Evolutionary conservation across 345 rosid species (phyloP), one percentile per base, ranked within the genome.

Genomic region (Gossypioides kirkii): DNA sequence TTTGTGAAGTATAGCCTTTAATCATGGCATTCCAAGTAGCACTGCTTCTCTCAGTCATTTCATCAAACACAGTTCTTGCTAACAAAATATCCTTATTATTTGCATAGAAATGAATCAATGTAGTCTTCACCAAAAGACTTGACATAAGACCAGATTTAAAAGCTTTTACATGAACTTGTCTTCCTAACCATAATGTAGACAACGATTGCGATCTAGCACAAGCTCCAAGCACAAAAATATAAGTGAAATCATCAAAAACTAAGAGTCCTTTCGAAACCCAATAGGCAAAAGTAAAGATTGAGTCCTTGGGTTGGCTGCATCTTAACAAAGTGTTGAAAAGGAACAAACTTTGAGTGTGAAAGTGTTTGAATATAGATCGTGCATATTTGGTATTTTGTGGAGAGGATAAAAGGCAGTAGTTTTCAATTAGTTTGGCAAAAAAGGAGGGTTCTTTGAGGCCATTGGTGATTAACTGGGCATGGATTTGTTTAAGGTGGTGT

Each of bases 21-120:
- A 88, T 82, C 89, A 88, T 84, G 1, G 91, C 88, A 64, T 86
- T 86, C 92, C 92, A 87, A 4, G 92, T 82, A 56, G 78, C 85
- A 36, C 73, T 78, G 53, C 81, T 87, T 82, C 83, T 84, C 53
- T 72, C 36, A 6, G 86, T 18, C 90, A 87, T 90, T 88, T 88
- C 87, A 66, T 90, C 91, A 63, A 87, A 90, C 90, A 87, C 79
- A 11, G 70, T 85, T 47, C 85, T 58, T 1, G 85, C 90, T 0
- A 86, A 80, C 12, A 43, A 26, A 54, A 85, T 43, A 78, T 86
- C 85, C 45, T 72, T 73, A 23, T 83, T 87, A 70, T 77, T 79
- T 12, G 79, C 80, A 32, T 90, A 90, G 73, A 83, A 86, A 79
- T 86, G 87, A 38, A 90, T 78, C 62, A 85, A 70, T 13, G 92